These are phyloP conservation scores for Pyrrhoderma noxium DNA, from an alignment of 1,284 basidiomycete species.

Conservation along the genomic window DNA sequence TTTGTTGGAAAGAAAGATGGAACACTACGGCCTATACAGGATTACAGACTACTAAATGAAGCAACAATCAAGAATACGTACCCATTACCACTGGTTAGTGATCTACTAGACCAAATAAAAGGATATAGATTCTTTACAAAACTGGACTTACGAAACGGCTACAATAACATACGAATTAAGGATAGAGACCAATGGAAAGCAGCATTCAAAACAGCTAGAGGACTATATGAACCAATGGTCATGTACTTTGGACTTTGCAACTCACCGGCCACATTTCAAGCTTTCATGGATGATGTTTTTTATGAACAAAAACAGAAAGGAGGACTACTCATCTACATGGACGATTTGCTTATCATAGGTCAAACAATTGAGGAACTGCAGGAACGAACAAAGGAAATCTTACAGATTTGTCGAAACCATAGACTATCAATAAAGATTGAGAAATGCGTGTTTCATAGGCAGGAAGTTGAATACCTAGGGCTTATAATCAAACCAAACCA, in stretches of 20 bases:
- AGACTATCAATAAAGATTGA: no score
- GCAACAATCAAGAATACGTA: slow-evolving; percentile 33
- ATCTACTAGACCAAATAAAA: slow-evolving; percentile 29
- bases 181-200: slow-evolving; percentile 16
- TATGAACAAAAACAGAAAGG: slow-evolving; percentile 7
- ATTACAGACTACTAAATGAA: slow-evolving; percentile 37
- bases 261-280: slow-evolving; percentile 31
- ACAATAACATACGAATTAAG: slow-evolving; percentile 21
- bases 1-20: slow-evolving; percentile 44
- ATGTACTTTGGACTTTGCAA: slow-evolving; percentile 34
- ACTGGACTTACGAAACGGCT: slow-evolving; percentile 28
- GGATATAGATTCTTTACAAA: slow-evolving; percentile 26
- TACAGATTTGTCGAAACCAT: no score
- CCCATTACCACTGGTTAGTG: slow-evolving; percentile 33
- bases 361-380: no score
- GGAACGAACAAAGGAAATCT: no score
- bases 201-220: slow-evolving; percentile 23
- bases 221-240: slow-evolving; percentile 29
- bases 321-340: neutral
- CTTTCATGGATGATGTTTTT: slow-evolving; percentile 14
- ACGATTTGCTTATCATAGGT: no score
- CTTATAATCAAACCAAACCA: no score
- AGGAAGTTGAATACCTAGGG: no score
- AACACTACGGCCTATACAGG: slow-evolving; percentile 31
- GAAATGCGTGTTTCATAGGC: no score